These are phyloP conservation scores for Alternaria metachromatica DNA, from an alignment of 2,329 filamentous ascomycete genomes.

Conservation along the genomic window DNA sequence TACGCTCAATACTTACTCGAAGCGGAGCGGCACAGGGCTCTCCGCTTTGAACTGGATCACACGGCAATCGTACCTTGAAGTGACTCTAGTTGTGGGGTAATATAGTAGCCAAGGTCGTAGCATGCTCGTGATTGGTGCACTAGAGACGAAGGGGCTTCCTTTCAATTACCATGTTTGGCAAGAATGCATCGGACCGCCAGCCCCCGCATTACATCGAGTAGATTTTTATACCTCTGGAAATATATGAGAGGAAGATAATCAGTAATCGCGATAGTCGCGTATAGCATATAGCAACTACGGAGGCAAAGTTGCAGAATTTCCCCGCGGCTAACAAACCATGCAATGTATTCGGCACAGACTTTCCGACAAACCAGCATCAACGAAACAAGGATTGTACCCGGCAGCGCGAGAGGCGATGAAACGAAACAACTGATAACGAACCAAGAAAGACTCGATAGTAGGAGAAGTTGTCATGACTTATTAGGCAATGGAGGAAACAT, in stretches of 20 bases:
- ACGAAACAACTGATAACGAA: not conserved
- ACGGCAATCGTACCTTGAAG: not conserved
- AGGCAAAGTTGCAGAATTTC: not conserved
- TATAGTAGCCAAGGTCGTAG: constrained; percentile 14
- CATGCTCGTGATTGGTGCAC: constrained; percentile 6
- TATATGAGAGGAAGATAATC: not conserved
- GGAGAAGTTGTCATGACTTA: not conserved
- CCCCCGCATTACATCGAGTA: not conserved
- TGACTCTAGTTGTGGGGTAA: constrained; percentile 14
- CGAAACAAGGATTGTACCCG: not conserved
- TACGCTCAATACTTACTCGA: not conserved
- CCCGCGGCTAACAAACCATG: constrained; percentile 6
- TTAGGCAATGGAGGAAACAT: not conserved
- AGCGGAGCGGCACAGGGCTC: not conserved
- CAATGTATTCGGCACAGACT: not conserved
- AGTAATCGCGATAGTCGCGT: not conserved
- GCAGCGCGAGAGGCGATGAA: not conserved
- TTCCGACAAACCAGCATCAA: not conserved
- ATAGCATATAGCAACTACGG: not conserved
- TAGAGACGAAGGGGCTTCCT: not conserved
- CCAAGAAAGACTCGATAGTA: not conserved
- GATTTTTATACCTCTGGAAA: not conserved
- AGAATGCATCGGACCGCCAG: not conserved
- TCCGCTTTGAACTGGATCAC: constrained; percentile 17
- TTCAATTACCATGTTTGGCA: constrained; percentile 1